These are phyloP conservation scores for Phytophthora pinifolia DNA, from an alignment of 352 stramenopile genomes.

Conservation along the genomic window DNA sequence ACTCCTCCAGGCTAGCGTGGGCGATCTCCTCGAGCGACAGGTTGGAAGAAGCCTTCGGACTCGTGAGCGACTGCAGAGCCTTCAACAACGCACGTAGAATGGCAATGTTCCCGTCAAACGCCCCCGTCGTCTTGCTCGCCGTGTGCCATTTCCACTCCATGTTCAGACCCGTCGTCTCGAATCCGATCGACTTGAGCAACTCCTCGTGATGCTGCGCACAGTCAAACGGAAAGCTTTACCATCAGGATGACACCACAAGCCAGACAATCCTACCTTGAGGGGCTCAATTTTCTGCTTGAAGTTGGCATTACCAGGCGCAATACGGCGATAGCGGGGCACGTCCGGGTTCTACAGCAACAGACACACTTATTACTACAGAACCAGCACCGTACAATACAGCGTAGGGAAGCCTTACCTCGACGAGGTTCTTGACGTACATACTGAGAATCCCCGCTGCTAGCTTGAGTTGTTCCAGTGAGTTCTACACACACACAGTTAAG, in stretches of 20 bases:
- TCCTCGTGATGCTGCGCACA: conserved; percentile 66
- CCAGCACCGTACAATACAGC: background rate
- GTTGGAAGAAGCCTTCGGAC: conserved; percentile 34
- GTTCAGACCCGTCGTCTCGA: conserved; percentile 69
- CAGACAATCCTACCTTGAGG: conserved; percentile 48
- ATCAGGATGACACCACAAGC: background rate
- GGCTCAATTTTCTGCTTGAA: conserved; percentile 88
- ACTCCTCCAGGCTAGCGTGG: conserved; percentile 35
- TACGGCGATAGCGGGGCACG: conserved; percentile 79
- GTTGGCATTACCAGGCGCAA: conserved; percentile 75
- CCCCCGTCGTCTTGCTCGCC: conserved; percentile 51
- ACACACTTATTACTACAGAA: background rate
- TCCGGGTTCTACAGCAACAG: conserved; percentile 61
- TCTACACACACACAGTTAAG: conserved; percentile 36
- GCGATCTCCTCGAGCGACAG: conserved; percentile 59
- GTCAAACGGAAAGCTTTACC: conserved; percentile 6
- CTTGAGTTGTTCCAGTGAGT: conserved; percentile 70
- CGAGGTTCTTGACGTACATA: conserved; percentile 88
- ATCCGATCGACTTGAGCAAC: conserved; percentile 75
- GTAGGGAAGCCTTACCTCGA: conserved; percentile 47
- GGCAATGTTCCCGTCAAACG: conserved; percentile 70
- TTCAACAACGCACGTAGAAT: conserved; percentile 63
- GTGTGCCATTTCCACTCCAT: conserved; percentile 87
- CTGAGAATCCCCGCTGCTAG: conserved; percentile 67
- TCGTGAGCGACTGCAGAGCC: conserved; percentile 58